phyloP scores from a whole-genome alignment of 768 basidiomycete genomes.

The Tulasnella sp. region DNA sequence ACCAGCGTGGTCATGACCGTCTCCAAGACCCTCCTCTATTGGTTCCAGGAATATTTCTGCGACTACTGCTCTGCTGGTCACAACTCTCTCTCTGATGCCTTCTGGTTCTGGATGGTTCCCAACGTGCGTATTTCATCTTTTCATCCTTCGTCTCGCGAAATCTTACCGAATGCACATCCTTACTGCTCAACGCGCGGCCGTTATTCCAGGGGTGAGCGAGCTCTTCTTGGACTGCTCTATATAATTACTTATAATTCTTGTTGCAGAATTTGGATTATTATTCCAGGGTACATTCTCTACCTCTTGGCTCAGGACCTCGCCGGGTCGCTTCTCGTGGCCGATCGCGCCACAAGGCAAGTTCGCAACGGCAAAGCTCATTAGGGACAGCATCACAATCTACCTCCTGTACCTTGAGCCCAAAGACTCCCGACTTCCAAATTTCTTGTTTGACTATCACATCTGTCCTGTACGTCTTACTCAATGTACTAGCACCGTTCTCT shows the following conservation, averaged over 20 bases:
- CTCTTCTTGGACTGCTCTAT: not conserved
- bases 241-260: not conserved
- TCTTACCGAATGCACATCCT: not conserved
- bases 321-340: constrained; percentile 41
- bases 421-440: no score
- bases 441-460: no score
- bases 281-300: constrained; percentile 64
- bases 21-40: constrained; percentile 84
- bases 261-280: constrained; percentile 71
- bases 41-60: constrained; percentile 78
- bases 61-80: constrained; percentile 74
- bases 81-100: constrained; percentile 56
- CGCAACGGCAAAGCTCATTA: not conserved
- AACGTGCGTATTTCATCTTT: constrained; percentile 56
- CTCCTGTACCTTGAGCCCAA: no score
- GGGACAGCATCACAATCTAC: no score
- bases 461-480: no score
- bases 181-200: not conserved
- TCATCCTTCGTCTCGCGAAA: constrained; percentile 18
- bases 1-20: constrained; percentile 74
- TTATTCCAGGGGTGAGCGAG: not conserved
- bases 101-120: constrained; percentile 72
- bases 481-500: no score
- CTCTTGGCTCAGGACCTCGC: constrained; percentile 67
- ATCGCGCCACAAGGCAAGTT: constrained; percentile 9